Base-by-base conservation (phyloP, 2,329 filamentous ascomycete species). In the Microdochium paspali region DNA sequence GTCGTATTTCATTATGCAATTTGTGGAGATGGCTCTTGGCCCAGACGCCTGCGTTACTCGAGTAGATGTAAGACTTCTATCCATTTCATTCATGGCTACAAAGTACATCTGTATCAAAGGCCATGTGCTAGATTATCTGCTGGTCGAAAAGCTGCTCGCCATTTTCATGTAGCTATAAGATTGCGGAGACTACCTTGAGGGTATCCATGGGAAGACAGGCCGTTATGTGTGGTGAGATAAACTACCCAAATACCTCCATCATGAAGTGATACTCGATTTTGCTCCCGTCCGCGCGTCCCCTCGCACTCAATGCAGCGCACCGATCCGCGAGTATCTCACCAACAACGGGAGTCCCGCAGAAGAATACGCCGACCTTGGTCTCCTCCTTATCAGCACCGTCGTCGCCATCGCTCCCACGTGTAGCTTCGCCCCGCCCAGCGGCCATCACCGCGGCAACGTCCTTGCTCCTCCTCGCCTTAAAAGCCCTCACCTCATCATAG, bases 191-290 rank as follows among this genome's bases (percentile, higher is more conserved):
- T n/a, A n/a, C n/a, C n/a, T n/a, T n/a, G n/a, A n/a, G n/a, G n/a
- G n/a, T n/a, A n/a, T n/a, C n/a, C n/a, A n/a, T n/a, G n/a, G n/a
- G n/a, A n/a, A n/a, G n/a, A n/a, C n/a, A n/a, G n/a, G n/a, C n/a
- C n/a, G n/a, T n/a, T n/a, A n/a, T n/a, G n/a, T n/a, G n/a, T n/a
- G n/a, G n/a, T n/a, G n/a, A n/a, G n/a, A n/a, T n/a, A n/a, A n/a
- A n/a, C n/a, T n/a, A 74, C 3, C 69, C 72, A 62, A 80, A 80
- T 0, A 79, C 74, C 53, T 79, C 76, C 47, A 76, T 76, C 68
- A 77, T 74, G 46, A 80, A 80, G 46, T 74, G 66, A 57, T 80
- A 80, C 55, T 76, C 65, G 26, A 80, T 66, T 54, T 69, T 72
- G 44, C 67, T 70, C 15, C 69, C 72, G 51, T 78, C 74, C n/a